A percentile compares a stretch with the other conserved stretches of the same genome.
Conservation (phyloP, 2,329 filamentous ascomycete species). For the Cadophora malorum region DNA sequence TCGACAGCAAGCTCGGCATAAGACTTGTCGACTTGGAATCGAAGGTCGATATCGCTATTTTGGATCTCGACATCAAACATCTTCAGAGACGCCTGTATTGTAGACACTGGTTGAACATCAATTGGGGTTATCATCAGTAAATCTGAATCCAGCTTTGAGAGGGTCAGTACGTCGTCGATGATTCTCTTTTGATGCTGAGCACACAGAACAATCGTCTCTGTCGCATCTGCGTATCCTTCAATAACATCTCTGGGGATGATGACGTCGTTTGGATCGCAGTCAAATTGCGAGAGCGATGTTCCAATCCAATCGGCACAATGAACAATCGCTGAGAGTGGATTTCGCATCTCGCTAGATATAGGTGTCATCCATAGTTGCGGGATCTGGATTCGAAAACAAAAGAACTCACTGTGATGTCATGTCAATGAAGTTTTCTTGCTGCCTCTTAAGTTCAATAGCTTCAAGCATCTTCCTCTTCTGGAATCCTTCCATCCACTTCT, state of each 20-base stretch:
- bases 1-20: conserved; percentile 64
- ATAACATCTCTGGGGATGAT: conserved; percentile 53
- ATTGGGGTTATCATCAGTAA: conserved; percentile 72
- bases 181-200: conserved; percentile 81
- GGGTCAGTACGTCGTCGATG: conserved; percentile 73
- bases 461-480: conserved; percentile 51
- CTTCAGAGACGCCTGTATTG: conserved; percentile 70
- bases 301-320: conserved; percentile 77
- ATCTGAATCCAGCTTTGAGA: conserved; percentile 77
- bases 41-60: conserved; percentile 70
- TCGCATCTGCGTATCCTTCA: conserved; percentile 70
- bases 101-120: conserved; percentile 52
- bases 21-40: conserved; percentile 67
- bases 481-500: conserved; percentile 39
- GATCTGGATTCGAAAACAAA: no score
- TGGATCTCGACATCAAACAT: conserved; percentile 81
- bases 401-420: conserved; percentile 58
- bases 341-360: conserved; percentile 64
- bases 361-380: conserved; percentile 4
- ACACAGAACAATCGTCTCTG: conserved; percentile 78
- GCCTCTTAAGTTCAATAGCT: conserved; percentile 60
- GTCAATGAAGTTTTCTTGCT: conserved; percentile 84
- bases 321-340: conserved; percentile 74
- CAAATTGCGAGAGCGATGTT: conserved; percentile 52
- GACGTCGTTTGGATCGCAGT: conserved; percentile 42